These are phyloP conservation scores for Epichloe sylvatica DNA, from an alignment of 2,329 filamentous ascomycete genomes.

Conservation along the genomic window DNA sequence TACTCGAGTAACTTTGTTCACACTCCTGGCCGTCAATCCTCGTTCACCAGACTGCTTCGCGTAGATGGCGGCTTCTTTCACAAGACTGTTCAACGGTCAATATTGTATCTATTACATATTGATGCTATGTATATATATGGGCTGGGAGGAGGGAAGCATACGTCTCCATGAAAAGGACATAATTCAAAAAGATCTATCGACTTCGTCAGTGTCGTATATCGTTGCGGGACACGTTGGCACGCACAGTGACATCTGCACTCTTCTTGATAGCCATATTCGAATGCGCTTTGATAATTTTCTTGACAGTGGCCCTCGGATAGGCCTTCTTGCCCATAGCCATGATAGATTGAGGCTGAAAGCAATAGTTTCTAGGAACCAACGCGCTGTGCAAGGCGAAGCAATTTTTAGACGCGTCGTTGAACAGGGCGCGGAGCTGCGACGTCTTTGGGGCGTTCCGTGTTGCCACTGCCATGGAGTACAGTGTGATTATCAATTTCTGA, in stretches of 20 bases:
- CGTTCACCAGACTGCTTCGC: slow-evolving; percentile 62
- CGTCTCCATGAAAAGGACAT: slow-evolving; percentile 66
- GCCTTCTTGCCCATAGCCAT: slow-evolving; percentile 48
- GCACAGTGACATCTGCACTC: slow-evolving; percentile 72
- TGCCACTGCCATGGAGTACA: not conserved
- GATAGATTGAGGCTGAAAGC: not conserved
- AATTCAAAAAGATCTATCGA: slow-evolving; percentile 68
- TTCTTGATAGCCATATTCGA: slow-evolving; percentile 68
- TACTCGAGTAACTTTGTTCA: slow-evolving; percentile 67
- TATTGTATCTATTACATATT: not conserved
- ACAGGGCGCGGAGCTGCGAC: not conserved
- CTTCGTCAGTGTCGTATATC: slow-evolving; percentile 12
- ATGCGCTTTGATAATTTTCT: slow-evolving; percentile 83
- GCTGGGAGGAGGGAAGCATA: slow-evolving; percentile 16
- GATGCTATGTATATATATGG: not conserved
- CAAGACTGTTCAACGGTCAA: slow-evolving; percentile 36
- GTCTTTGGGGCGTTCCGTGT: not conserved
- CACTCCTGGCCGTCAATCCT: slow-evolving; percentile 57
- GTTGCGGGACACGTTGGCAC: slow-evolving; percentile 12
- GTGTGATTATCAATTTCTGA: not conserved
- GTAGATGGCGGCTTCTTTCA: slow-evolving; percentile 67
- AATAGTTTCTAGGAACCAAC: not conserved
- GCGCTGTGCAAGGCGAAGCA: not conserved
- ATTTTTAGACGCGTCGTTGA: not conserved
- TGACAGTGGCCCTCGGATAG: slow-evolving; percentile 73